phyloP scores from a whole-genome alignment of 495 filamentous ascomycete species.

The Margaritispora aquatica region DNA sequence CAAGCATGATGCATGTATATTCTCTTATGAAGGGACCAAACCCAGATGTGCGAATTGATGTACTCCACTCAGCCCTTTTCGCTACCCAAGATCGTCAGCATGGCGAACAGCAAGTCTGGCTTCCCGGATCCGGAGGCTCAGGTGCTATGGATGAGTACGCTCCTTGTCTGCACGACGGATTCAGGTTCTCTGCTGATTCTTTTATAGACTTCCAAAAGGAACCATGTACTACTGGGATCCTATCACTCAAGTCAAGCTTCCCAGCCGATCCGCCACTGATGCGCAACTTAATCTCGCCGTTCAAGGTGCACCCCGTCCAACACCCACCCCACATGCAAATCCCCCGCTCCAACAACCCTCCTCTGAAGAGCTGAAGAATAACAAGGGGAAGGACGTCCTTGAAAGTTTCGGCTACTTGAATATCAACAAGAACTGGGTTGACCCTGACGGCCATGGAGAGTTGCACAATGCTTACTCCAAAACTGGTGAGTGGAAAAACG shows the following conservation, averaged over 20 bases:
- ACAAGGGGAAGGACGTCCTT: conserved; percentile 14
- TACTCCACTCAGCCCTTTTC: conserved; percentile 12
- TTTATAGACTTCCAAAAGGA: conserved; percentile 4
- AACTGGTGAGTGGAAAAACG: neutral
- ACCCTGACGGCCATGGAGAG: conserved; percentile 18
- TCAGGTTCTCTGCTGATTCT: neutral
- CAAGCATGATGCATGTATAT: conserved; percentile 14
- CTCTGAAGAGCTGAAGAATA: conserved; percentile 6
- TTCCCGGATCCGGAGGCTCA: neutral
- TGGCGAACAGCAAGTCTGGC: neutral
- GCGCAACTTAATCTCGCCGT: neutral
- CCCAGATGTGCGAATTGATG: neutral
- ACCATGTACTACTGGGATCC: conserved; percentile 15
- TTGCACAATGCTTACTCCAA: conserved; percentile 9
- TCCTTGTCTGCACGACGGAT: neutral
- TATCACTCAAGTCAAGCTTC: neutral
- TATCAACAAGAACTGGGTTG: conserved; percentile 18
- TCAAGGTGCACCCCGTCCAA: neutral
- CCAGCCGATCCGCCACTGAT: neutral
- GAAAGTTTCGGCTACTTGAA: conserved; percentile 20
- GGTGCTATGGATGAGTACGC: conserved; percentile 8
- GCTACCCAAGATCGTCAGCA: neutral
- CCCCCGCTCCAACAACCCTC: neutral
- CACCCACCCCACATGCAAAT: conserved; percentile 5
- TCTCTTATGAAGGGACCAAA: conserved; percentile 9